Percentiles rank a stretch among this genome's conserved stretches.
Evolutionary conservation across 305 asterid genomes (phyloP).

Genomic region (Fraxinus albicans): DNA sequence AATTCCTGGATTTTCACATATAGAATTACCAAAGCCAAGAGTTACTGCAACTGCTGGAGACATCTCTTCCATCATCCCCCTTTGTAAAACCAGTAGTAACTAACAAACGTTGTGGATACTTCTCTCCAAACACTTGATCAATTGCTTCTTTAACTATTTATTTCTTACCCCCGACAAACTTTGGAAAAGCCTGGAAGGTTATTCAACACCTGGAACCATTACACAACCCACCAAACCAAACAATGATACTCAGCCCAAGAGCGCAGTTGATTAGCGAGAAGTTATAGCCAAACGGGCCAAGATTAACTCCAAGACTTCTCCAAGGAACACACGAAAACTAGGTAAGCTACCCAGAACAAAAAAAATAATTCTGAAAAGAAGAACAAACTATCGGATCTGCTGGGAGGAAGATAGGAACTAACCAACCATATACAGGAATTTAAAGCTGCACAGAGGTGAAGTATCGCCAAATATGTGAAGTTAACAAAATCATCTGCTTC

Average conservation of each 20-base stretch:
- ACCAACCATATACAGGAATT: constrained; percentile 14
- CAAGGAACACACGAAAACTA: constrained; percentile 11
- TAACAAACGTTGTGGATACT: constrained; percentile 7
- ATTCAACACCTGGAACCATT: constrained; percentile 25
- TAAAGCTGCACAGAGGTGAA: constrained; percentile 8
- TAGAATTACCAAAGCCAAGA: constrained; percentile 58
- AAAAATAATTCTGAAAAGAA: neutral
- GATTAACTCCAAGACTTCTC: neutral
- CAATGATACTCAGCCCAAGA: neutral
- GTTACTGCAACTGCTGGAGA: constrained; percentile 67
- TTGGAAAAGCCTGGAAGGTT: neutral
- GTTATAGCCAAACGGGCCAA: neutral
- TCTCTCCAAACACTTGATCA: neutral
- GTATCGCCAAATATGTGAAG: neutral
- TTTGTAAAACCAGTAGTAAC: constrained; percentile 13
- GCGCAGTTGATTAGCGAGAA: neutral
- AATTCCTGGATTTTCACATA: constrained; percentile 49
- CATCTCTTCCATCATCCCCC: constrained; percentile 64
- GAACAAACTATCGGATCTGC: constrained; percentile 38
- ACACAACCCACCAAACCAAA: constrained; percentile 15
- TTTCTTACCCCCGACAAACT: constrained; percentile 3
- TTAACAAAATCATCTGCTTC: constrained; percentile 9
- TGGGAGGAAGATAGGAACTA: constrained; percentile 34
- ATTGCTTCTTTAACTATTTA: neutral
- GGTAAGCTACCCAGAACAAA: constrained; percentile 1